Percentiles rank a stretch among this genome's conserved stretches.
These are phyloP conservation scores for Saitozyma podzolica DNA, from an alignment of 768 basidiomycete species.

Conservation along the genomic window DNA sequence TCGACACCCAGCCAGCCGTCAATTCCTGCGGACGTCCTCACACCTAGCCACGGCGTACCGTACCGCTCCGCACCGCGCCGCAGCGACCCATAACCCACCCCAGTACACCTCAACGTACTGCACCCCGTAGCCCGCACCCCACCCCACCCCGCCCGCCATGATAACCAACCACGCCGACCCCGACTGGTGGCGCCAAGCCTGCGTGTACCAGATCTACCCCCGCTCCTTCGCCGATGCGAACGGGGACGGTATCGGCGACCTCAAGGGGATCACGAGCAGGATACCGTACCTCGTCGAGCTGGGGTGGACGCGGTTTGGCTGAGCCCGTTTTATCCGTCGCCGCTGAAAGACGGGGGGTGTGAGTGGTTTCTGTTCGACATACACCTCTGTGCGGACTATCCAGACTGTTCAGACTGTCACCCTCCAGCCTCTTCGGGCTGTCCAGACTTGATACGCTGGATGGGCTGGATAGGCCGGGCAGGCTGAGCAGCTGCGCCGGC, in stretches of 20 bases:
- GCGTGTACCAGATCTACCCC: conserved; percentile 23
- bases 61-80: too few relatives aligned
- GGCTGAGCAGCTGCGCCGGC: too few relatives aligned
- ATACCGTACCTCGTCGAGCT: conserved; percentile 7
- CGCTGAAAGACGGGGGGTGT: conserved; percentile 20
- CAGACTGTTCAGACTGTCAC: too few relatives aligned
- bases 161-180: neutral
- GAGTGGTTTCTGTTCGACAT: neutral
- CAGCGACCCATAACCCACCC: too few relatives aligned
- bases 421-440: too few relatives aligned
- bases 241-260: conserved; percentile 17
- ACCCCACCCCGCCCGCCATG: neutral
- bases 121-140: too few relatives aligned
- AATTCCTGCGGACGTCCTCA: too few relatives aligned
- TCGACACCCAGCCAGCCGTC: too few relatives aligned
- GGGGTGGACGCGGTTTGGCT: conserved; percentile 20
- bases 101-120: too few relatives aligned
- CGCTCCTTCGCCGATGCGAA: conserved; percentile 19
- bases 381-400: too few relatives aligned
- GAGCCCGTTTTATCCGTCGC: conserved; percentile 17
- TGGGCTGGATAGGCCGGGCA: too few relatives aligned
- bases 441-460: neutral
- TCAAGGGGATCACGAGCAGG: conserved; percentile 9
- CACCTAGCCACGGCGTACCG: too few relatives aligned
- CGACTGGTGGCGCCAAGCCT: conserved; percentile 22